phyloP scores from a whole-genome alignment of 1,284 basidiomycete genomes.

The Spongiforma sp. region DNA sequence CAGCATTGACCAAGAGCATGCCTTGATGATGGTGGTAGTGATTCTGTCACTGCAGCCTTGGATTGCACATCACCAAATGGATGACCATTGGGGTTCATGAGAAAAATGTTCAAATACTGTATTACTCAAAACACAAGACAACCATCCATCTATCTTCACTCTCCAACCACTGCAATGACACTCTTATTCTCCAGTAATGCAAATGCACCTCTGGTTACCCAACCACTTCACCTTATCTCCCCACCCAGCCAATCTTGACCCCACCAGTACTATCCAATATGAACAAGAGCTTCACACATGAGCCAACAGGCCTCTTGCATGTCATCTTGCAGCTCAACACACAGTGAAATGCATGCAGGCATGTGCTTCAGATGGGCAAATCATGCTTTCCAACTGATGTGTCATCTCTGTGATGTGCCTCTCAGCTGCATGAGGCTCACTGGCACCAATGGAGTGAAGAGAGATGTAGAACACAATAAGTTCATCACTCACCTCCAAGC shows the following conservation, averaged over 20 bases:
- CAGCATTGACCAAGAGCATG: constrained; percentile 91
- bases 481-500: constrained; percentile 84
- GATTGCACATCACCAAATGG: too few species aligned
- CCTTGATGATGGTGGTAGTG: constrained; percentile 98
- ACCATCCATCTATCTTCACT: too few species aligned
- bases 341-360: constrained; percentile 93
- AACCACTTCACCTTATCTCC: constrained; percentile 75
- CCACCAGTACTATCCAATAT: constrained; percentile 66
- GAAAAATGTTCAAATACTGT: too few species aligned
- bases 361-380: constrained; percentile 96
- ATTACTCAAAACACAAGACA: too few species aligned
- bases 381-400: constrained; percentile 96
- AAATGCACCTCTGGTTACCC: constrained; percentile 80
- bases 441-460: constrained; percentile 89
- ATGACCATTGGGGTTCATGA: too few species aligned
- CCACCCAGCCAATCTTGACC: constrained; percentile 72
- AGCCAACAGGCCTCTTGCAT: constrained; percentile 90
- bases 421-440: constrained; percentile 84
- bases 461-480: constrained; percentile 92
- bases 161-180: too few species aligned
- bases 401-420: constrained; percentile 98
- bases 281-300: constrained; percentile 84
- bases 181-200: too few species aligned
- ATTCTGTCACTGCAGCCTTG: constrained; percentile 94
- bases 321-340: constrained; percentile 87